Percentiles rank a stretch among this genome's conserved stretches.
These are phyloP conservation scores for Benincasa hispida DNA, from an alignment of 306 rosid species.

Conservation along the genomic window DNA sequence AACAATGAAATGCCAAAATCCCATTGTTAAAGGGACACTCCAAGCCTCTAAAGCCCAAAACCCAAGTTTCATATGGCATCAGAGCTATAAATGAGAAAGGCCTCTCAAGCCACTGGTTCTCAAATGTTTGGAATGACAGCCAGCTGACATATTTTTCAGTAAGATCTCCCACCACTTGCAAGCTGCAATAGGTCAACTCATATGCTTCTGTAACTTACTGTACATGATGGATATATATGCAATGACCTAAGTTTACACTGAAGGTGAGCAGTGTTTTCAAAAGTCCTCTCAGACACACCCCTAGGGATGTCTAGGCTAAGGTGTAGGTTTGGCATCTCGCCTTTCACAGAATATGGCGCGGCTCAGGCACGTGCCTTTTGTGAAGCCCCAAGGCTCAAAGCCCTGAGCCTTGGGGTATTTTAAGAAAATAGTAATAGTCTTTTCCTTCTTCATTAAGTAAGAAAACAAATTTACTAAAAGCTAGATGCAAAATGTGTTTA, in stretches of 20 bases:
- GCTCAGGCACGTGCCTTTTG: too few relatives aligned
- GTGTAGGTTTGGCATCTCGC: too few relatives aligned
- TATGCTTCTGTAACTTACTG: background rate
- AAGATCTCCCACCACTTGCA: background rate
- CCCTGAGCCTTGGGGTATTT: too few relatives aligned
- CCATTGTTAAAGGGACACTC: background rate
- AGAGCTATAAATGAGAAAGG: background rate
- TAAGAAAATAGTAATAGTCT: too few relatives aligned
- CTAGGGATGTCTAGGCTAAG: too few relatives aligned
- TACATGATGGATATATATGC: background rate
- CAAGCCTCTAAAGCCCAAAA: background rate
- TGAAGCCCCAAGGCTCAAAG: too few relatives aligned
- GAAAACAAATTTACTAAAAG: too few relatives aligned
- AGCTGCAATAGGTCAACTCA: background rate
- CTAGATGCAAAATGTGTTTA: too few relatives aligned
- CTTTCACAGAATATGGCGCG: too few relatives aligned
- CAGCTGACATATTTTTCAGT: background rate
- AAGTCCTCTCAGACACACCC: too few relatives aligned
- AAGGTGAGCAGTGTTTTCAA: too few relatives aligned
- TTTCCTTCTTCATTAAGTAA: too few relatives aligned
- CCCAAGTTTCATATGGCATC: background rate
- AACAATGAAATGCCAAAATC: background rate
- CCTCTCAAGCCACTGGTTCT: background rate
- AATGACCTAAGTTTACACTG: background rate
- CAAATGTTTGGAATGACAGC: background rate